phyloP scores from a whole-genome alignment of 768 basidiomycete genomes.

The Psilocybe subaeruginosa region DNA sequence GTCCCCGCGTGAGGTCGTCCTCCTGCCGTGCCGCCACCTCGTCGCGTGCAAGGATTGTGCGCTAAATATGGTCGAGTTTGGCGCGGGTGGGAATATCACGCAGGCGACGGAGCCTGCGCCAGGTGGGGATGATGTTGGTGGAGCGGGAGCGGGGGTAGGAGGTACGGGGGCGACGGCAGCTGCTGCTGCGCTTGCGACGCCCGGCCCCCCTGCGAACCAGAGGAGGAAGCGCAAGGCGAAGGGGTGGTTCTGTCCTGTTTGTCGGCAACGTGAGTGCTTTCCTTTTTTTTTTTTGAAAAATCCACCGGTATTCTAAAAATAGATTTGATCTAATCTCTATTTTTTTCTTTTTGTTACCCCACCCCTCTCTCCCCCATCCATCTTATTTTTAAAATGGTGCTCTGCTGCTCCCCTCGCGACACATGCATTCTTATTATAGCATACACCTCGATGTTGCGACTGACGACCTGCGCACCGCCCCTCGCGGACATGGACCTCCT shows the following conservation, averaged over 20 bases:
- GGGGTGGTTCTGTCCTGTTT: slow-evolving; percentile 97
- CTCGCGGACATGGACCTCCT: slow-evolving; percentile 15
- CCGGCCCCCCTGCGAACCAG: slow-evolving; percentile 38
- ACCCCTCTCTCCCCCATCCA: no score
- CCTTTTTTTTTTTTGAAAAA: neutral
- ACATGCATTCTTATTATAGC: slow-evolving; percentile 42
- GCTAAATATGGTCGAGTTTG: slow-evolving; percentile 96
- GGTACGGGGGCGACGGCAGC: slow-evolving; percentile 24
- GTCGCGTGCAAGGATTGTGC: slow-evolving; percentile 97
- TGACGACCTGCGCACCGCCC: slow-evolving; percentile 70
- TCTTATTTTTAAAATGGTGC: no score
- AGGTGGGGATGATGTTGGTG: slow-evolving; percentile 25
- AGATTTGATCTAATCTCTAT: neutral
- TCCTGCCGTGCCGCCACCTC: slow-evolving; percentile 91
- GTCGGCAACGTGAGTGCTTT: slow-evolving; percentile 80
- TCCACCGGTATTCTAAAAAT: neutral
- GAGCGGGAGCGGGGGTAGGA: slow-evolving; percentile 19
- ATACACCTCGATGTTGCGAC: slow-evolving; percentile 85
- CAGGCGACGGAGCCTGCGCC: slow-evolving; percentile 49
- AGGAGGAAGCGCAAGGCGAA: slow-evolving; percentile 92
- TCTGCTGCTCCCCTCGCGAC: no score
- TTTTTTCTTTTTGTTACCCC: neutral
- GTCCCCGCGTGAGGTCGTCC: slow-evolving; percentile 86
- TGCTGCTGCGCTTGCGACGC: slow-evolving; percentile 26
- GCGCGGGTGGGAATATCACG: slow-evolving; percentile 87